These are phyloP conservation scores for Fusarium compactum DNA, from an alignment of 2,329 filamentous ascomycete genomes.

Conservation along the genomic window DNA sequence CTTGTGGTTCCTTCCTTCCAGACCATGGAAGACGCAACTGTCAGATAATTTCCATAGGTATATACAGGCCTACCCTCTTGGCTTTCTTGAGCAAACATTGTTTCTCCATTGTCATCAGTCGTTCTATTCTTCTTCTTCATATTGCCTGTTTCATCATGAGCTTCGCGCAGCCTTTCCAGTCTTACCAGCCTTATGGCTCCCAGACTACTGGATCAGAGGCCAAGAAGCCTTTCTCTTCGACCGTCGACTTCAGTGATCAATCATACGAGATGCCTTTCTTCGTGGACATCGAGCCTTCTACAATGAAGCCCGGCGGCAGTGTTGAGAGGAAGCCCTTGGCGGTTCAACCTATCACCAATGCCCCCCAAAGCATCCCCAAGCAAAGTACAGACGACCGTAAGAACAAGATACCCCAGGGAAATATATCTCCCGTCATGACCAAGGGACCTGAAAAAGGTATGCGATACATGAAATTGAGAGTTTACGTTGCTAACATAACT, in stretches of 20 bases:
- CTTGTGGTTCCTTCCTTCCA: background rate
- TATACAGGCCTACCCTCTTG: background rate
- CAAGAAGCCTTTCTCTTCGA: background rate
- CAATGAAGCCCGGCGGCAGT: background rate
- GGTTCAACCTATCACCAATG: background rate
- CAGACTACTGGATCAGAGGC: background rate
- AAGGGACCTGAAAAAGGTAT: background rate
- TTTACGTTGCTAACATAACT: background rate
- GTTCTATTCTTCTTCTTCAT: background rate
- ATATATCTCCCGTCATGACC: background rate
- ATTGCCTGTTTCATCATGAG: background rate
- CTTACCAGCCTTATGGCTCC: constrained; percentile 5
- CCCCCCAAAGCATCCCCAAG: background rate
- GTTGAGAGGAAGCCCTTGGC: background rate
- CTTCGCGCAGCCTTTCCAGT: background rate
- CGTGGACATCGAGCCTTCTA: too few species aligned
- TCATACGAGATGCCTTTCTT: constrained; percentile 12
- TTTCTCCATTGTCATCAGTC: background rate
- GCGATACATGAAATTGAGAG: rapidly evolving
- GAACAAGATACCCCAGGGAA: background rate
- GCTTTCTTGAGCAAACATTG: background rate
- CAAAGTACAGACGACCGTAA: background rate
- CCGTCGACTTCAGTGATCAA: constrained; percentile 4
- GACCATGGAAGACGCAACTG: too few species aligned
- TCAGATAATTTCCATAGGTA: background rate